Base-by-base conservation (phyloP, 2,329 filamentous ascomycete species). In the Thielaviopsis populi region DNA sequence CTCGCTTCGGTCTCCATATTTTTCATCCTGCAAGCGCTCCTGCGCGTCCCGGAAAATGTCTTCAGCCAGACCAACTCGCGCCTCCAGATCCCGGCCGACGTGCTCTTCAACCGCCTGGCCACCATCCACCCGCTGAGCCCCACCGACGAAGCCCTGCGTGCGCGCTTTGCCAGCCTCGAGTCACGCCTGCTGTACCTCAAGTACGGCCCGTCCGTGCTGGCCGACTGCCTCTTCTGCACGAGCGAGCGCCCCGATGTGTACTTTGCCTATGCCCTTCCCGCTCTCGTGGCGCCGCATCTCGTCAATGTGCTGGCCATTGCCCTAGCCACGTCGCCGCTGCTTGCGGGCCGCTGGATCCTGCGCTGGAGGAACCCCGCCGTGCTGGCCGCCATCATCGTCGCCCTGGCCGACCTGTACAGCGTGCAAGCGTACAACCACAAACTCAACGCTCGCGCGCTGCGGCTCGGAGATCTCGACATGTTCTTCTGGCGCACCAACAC, bases 71-170 rank as follows among this genome's bases (percentile, higher is more conserved):
- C 92, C 0, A 79, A 84, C 64, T 94, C 89, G 61, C 88, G 91
- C 41, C 83, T 97, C 19, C 88, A 91, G 70, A 92, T 88, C 50
- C 85, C 90, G n/a, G 86, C 83, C 50, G 88, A 92, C 71, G 85
- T 95, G 41, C 80, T 97, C 66, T 94, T 96, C 74, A 83, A 81
- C 66, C 88, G 92, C 17, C 80, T 97, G 10, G 74, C 79, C 3
- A 73, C 79, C 1, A 71, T 86, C 1, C 81, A 86, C 0, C 76
- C 80, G 0, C 77, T 89, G 1, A 85, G 82, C 0, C 67, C 74
- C 0, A 66, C 72, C 13, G 91, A 97, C 74, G 77, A 82, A 61
- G 74, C 79, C 27, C 79, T 97, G 10, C 81, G 84, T 62, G 75
- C 77, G 30, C 85, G 85, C 69, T 85, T 97, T 71, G 80, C 83